These are phyloP conservation scores for Ceratocystis harringtonii DNA, from an alignment of 2,329 filamentous ascomycete species.

Conservation along the genomic window DNA sequence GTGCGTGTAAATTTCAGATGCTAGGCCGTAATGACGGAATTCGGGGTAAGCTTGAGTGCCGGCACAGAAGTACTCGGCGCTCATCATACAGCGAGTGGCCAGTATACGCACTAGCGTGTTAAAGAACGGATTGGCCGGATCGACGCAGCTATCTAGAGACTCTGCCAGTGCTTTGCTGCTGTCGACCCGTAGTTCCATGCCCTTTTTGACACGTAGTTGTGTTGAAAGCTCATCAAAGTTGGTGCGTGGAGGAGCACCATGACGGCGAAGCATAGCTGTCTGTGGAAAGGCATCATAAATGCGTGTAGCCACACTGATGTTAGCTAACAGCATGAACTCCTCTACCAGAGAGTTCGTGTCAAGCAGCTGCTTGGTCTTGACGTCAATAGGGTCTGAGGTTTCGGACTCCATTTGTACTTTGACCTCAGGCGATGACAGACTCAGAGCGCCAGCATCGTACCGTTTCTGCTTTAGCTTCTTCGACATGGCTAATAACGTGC, in stretches of 20 bases:
- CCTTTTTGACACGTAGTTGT: conserved; percentile 77
- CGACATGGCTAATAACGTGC: conserved; percentile 71
- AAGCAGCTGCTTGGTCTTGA: conserved; percentile 86
- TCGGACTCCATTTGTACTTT: conserved; percentile 78
- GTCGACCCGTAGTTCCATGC: conserved; percentile 64
- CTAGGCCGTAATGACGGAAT: conserved; percentile 93
- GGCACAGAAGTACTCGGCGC: conserved; percentile 93
- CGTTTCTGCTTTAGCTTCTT: conserved; percentile 90
- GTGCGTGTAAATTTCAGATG: conserved; percentile 94
- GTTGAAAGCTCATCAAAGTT: conserved; percentile 92
- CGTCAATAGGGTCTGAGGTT: conserved; percentile 87
- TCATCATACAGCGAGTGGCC: conserved; percentile 98
- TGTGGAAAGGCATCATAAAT: conserved; percentile 89
- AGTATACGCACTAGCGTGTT: conserved; percentile 96
- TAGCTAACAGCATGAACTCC: conserved; percentile 98
- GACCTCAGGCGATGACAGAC: conserved; percentile 94
- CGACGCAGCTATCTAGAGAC: conserved; percentile 72
- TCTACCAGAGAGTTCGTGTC: conserved; percentile 97
- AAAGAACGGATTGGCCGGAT: conserved; percentile 78
- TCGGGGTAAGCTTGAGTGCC: conserved; percentile 86
- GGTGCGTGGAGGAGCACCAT: conserved; percentile 80
- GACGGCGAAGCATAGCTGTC: conserved; percentile 82
- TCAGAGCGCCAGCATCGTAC: conserved; percentile 88
- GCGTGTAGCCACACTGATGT: conserved; percentile 80
- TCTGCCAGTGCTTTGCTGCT: conserved; percentile 88